Conservation (phyloP, 176 grass and related monocot species). For the Musa itinerans region DNA sequence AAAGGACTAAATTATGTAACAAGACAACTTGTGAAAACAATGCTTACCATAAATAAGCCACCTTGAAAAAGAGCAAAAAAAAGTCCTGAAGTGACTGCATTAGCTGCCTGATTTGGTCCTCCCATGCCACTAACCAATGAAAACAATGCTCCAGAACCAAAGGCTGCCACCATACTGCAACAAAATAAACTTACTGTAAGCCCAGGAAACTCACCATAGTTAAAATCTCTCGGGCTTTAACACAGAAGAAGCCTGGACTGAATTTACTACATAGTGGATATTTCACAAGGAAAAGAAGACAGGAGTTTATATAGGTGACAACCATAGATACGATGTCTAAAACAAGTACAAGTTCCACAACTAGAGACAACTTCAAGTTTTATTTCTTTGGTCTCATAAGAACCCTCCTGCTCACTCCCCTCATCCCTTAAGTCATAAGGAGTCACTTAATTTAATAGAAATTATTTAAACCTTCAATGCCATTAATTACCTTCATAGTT, state of each 20-base stretch:
- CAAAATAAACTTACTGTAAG: neutral
- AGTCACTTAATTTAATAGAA: too few species aligned
- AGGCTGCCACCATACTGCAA: conserved; percentile 21
- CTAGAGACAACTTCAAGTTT: too few species aligned
- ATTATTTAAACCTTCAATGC: too few species aligned
- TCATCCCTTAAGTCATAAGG: too few species aligned
- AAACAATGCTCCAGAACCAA: conserved; percentile 21
- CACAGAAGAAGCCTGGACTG: neutral
- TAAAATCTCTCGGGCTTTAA: neutral
- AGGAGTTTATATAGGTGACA: too few species aligned
- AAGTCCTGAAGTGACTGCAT: conserved; percentile 9
- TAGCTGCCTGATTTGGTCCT: conserved; percentile 9
- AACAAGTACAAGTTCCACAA: too few species aligned
- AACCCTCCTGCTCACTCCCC: too few species aligned
- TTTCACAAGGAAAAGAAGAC: too few species aligned
- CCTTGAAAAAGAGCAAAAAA: conserved; percentile 18
- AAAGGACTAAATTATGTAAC: neutral
- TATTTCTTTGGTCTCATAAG: too few species aligned
- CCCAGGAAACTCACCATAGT: neutral
- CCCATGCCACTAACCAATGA: conserved; percentile 18
- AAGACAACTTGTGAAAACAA: neutral
- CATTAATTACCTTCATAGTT: too few species aligned
- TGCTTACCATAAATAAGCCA: conserved; percentile 8
- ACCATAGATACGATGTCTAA: too few species aligned
- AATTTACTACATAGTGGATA: neutral